Evolutionary conservation across 202 grass and related monocot species (phyloP).

Genomic region (Zizania palustris): DNA sequence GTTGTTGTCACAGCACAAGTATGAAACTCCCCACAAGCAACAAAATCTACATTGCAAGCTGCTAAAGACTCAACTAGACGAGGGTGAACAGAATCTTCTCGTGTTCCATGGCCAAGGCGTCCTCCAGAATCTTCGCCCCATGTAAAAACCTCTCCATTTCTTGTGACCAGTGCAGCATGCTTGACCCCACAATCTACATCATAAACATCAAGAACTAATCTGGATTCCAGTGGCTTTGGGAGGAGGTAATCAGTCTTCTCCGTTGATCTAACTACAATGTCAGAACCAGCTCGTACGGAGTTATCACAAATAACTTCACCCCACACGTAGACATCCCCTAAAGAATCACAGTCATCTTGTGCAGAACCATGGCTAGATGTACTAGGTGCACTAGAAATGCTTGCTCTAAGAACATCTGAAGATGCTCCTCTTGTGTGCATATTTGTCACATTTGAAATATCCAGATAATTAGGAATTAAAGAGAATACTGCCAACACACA

Average conservation of each 20-base stretch:
- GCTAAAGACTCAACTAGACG: conserved; percentile 73
- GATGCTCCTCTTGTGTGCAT: conserved; percentile 74
- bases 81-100: conserved; percentile 64
- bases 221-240: conserved; percentile 86
- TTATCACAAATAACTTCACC: conserved; percentile 65
- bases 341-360: conserved; percentile 82
- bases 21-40: conserved; percentile 91
- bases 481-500: not conserved
- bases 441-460: conserved; percentile 46
- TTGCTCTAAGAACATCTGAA: conserved; percentile 85
- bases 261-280: conserved; percentile 53
- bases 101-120: conserved; percentile 73
- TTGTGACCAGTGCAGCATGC: conserved; percentile 82
- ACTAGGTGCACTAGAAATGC: conserved; percentile 91
- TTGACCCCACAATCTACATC: conserved; percentile 83
- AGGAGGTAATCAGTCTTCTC: conserved; percentile 65
- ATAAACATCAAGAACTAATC: conserved; percentile 84
- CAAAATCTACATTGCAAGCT: conserved; percentile 63
- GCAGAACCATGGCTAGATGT: conserved; percentile 92
- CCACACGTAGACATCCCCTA: conserved; percentile 86
- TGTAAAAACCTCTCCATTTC: conserved; percentile 88
- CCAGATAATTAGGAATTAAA: conserved; percentile 10
- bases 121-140: conserved; percentile 96
- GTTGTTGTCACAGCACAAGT: conserved; percentile 76
- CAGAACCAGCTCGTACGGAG: conserved; percentile 47